Evolutionary conservation across 352 stramenopile species (phyloP).

Genomic region (Phytophthora cryptogea): DNA sequence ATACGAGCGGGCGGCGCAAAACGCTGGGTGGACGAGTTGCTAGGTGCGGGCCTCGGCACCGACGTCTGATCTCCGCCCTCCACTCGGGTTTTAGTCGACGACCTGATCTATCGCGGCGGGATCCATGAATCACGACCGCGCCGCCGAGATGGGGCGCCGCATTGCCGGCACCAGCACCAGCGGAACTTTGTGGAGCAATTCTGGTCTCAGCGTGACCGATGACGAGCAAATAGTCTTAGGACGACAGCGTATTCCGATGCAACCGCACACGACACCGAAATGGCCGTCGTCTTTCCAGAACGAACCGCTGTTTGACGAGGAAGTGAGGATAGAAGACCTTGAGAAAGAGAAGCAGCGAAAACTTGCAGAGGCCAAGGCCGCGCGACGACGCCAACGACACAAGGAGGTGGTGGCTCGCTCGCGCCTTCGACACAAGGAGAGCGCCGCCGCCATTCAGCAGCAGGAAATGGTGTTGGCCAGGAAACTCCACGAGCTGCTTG

Average conservation of each 20-base stretch:
- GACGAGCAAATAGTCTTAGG: not conserved
- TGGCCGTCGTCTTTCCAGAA: slow-evolving; percentile 16
- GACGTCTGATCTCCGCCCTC: slow-evolving; percentile 7
- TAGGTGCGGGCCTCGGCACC: slow-evolving; percentile 6
- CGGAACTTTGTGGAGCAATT: slow-evolving; percentile 5
- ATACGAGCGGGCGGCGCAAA: slow-evolving; percentile 22
- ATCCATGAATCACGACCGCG: slow-evolving; percentile 11
- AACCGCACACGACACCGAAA: not conserved
- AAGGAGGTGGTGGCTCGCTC: slow-evolving; percentile 45
- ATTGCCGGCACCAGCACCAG: slow-evolving; percentile 7
- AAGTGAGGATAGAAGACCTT: slow-evolving; percentile 28
- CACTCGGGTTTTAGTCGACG: slow-evolving; percentile 30
- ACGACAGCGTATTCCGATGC: not conserved
- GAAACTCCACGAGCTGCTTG: slow-evolving; percentile 33
- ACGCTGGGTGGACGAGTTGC: slow-evolving; percentile 16
- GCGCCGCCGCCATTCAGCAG: slow-evolving; percentile 30
- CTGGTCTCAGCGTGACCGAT: not conserved
- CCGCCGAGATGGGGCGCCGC: not conserved
- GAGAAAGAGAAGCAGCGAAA: slow-evolving; percentile 25
- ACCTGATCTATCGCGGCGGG: slow-evolving; percentile 14
- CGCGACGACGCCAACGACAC: slow-evolving; percentile 31
- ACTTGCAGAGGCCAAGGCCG: slow-evolving; percentile 30
- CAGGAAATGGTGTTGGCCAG: slow-evolving; percentile 29
- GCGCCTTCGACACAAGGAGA: slow-evolving; percentile 34
- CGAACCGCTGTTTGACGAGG: slow-evolving; percentile 30